These are phyloP conservation scores for Zymoseptoria crescenta DNA, from an alignment of 2,329 filamentous ascomycete species.

Conservation along the genomic window DNA sequence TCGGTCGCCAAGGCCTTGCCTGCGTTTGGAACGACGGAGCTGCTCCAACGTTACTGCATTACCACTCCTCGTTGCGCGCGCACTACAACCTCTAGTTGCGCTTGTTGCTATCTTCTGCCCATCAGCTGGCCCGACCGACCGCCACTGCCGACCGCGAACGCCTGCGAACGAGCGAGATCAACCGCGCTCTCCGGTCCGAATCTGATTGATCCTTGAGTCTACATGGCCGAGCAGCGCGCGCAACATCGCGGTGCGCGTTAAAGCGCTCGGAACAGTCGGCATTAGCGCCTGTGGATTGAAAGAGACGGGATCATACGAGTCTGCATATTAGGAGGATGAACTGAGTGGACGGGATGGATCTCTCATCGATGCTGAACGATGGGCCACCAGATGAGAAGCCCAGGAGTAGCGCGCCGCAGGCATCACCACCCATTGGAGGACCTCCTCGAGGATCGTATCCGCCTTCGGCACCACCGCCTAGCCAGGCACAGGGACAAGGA, in stretches of 20 bases:
- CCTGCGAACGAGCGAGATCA: background rate
- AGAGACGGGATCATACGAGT: background rate
- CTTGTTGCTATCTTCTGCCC: background rate
- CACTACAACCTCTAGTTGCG: background rate
- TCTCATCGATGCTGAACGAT: slow-evolving; percentile 28
- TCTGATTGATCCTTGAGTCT: background rate
- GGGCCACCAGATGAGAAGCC: slow-evolving; percentile 20
- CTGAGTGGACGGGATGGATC: slow-evolving; percentile 22
- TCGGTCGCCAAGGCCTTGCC: background rate
- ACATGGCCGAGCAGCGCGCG: background rate
- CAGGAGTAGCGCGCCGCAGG: slow-evolving; percentile 10
- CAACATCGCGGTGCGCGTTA: background rate
- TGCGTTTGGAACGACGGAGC: background rate
- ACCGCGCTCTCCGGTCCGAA: background rate
- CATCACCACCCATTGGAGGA: slow-evolving; percentile 7
- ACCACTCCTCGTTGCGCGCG: background rate
- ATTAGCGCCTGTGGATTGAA: background rate
- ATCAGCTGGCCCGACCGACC: background rate
- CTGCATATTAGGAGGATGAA: background rate
- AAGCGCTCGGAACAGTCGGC: background rate
- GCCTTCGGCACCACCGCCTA: slow-evolving; percentile 12
- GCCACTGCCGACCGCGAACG: background rate
- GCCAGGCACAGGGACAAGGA: slow-evolving; percentile 14
- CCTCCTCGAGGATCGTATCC: slow-evolving; percentile 4
- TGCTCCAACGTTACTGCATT: background rate